phyloP scores from a whole-genome alignment of 2,329 filamentous ascomycete species.

The Biscogniauxia sp. region DNA sequence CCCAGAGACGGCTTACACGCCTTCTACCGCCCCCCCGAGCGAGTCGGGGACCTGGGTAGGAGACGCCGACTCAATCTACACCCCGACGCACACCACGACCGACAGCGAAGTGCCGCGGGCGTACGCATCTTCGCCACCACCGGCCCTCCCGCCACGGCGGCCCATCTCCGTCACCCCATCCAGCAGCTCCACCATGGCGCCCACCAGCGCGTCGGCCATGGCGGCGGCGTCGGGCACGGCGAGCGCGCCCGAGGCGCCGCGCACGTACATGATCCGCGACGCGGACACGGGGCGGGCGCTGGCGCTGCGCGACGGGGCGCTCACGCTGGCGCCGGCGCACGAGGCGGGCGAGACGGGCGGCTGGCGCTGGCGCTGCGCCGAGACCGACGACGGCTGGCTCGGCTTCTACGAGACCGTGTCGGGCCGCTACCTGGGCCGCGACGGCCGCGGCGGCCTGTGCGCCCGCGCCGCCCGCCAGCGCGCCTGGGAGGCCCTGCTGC shows the following conservation, averaged over 20 bases:
- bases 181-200: too few species aligned
- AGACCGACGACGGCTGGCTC: conserved; percentile 8
- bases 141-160: background rate
- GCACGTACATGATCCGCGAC: conserved; percentile 16
- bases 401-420: conserved; percentile 13
- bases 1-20: too few species aligned
- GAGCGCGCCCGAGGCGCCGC: conserved; percentile 8
- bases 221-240: background rate
- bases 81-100: background rate
- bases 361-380: conserved; percentile 17
- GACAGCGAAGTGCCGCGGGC: too few species aligned
- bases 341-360: conserved; percentile 7
- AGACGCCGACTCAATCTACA: background rate
- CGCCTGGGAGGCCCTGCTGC: conserved; percentile 5
- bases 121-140: background rate
- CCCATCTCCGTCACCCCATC: too few species aligned
- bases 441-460: conserved; percentile 3
- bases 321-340: background rate
- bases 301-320: background rate
- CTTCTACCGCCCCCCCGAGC: too few species aligned
- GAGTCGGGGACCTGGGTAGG: too few species aligned
- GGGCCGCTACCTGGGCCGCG: conserved; percentile 8
- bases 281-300: background rate
- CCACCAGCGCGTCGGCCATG: too few species aligned
- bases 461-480: background rate